A percentile compares a stretch with the other conserved stretches of the same genome.
Evolutionary conservation across 192 early-diverging fungal genomes (phyloP).

Genomic region (Spinellus fusiger): DNA sequence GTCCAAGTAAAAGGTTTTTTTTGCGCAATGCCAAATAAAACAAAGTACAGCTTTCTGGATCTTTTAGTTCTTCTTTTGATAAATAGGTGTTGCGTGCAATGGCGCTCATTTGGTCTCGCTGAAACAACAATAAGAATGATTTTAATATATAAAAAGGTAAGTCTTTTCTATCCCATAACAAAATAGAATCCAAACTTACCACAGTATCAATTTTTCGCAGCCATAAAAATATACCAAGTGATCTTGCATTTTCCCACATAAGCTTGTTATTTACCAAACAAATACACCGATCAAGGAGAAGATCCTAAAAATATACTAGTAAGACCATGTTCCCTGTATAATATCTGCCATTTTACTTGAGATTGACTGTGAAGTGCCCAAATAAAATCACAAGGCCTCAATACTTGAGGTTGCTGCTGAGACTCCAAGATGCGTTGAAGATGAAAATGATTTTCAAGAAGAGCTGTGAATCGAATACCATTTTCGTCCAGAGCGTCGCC

Average conservation of each 20-base stretch:
- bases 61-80: slow-evolving; percentile 57
- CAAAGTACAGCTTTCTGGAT: slow-evolving; percentile 81
- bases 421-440: slow-evolving; percentile 48
- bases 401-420: slow-evolving; percentile 38
- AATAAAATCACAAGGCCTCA: slow-evolving; percentile 62
- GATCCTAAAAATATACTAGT: slow-evolving; percentile 49
- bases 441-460: slow-evolving; percentile 62
- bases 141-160: background rate
- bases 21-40: slow-evolving; percentile 89
- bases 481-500: slow-evolving; percentile 76
- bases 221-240: slow-evolving; percentile 85
- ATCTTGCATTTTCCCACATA: slow-evolving; percentile 75
- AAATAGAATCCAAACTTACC: slow-evolving; percentile 34
- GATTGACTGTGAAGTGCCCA: slow-evolving; percentile 91
- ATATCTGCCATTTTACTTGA: slow-evolving; percentile 46
- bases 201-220: slow-evolving; percentile 66
- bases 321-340: background rate
- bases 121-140: background rate
- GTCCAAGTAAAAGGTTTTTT: slow-evolving; percentile 80
- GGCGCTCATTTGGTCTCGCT: slow-evolving; percentile 66
- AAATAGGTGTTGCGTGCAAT: slow-evolving; percentile 89
- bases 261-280: slow-evolving; percentile 53
- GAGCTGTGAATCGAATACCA: slow-evolving; percentile 77
- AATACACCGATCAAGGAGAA: slow-evolving; percentile 52
- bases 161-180: background rate